Evolutionary conservation across 1,284 basidiomycete species (phyloP).

Genomic region (Ustilago sp.): DNA sequence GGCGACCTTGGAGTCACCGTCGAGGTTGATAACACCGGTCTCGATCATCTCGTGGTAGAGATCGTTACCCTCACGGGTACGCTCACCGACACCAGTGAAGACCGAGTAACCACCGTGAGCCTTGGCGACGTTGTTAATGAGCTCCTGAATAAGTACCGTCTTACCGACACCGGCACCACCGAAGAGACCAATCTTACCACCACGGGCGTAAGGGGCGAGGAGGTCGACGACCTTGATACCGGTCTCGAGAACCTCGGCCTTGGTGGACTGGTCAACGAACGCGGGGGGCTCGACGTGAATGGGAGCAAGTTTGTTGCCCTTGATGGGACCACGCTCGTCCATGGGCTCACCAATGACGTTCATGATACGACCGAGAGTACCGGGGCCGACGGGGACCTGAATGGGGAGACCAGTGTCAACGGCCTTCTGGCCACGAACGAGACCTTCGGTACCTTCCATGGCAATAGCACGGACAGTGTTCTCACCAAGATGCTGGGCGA

Average conservation of each 20-base stretch:
- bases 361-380: slow-evolving; percentile 97
- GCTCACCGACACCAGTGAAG: slow-evolving; percentile 99
- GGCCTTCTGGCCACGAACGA: slow-evolving; percentile 97
- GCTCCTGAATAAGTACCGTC: slow-evolving; percentile 98
- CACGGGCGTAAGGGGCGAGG: slow-evolving; percentile 98
- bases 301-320: slow-evolving; percentile 81
- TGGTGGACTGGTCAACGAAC: slow-evolving; percentile 98
- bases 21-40: slow-evolving; percentile 96
- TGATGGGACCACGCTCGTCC: slow-evolving; percentile 98
- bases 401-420: slow-evolving; percentile 96
- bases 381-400: slow-evolving; percentile 92
- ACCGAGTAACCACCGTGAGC: slow-evolving; percentile 99
- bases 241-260: slow-evolving; percentile 97
- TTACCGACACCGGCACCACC: slow-evolving; percentile 99
- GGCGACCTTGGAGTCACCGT: slow-evolving; percentile 99
- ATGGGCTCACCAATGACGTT: slow-evolving; percentile 99
- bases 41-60: slow-evolving; percentile 99
- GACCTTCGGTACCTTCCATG: slow-evolving; percentile 96
- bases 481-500: slow-evolving; percentile 92
- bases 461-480: slow-evolving; percentile 85
- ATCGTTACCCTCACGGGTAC: slow-evolving; percentile 99
- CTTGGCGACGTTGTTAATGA: slow-evolving; percentile 99
- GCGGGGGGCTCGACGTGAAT: slow-evolving; percentile 97
- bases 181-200: slow-evolving; percentile 99
- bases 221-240: slow-evolving; percentile 99